Evolutionary conservation across 768 basidiomycete species (phyloP), one percentile per base, ranked within the genome.

Genomic region (Tricholoma furcatifolium): DNA sequence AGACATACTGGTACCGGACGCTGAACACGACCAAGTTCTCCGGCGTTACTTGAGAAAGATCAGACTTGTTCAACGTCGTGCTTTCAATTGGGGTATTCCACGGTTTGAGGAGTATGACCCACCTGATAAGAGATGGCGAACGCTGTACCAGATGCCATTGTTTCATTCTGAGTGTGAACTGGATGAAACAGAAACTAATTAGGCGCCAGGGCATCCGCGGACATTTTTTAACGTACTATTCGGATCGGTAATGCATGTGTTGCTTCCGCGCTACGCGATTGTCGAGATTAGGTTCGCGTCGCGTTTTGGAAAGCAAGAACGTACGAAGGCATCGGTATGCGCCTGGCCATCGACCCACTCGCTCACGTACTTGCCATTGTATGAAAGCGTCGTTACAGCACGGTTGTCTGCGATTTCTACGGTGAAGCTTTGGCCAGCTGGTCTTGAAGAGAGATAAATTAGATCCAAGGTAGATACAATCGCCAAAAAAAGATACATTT

Each of bases 61-160:
- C 74, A 8, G 79, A 79, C 77, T 79, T 36, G 43, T 57, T n/a
- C n/a, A n/a, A n/a, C n/a, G 6, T 24, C 41, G 24, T 24, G 45
- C 21, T 21, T 51, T 43, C 24, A 18, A 38, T n/a, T 21, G 17
- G 14, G 21, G 27, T 20, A 32, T 40, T 50, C 47, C 46, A 42
- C 27, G 17, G 3, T 3, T 20, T 32, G 15, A 17, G 43, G n/a
- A 35, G 14, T 7, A 43, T 10, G 18, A 53, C 65, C 20, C 42
- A 79, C 79, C 45, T 72, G 60, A 58, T 82, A 82, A 15, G 80
- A 73, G 51, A 82, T 82, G 14, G 79, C 80, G 53, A 82, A 80
- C 6, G 76, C 80, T 32, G 79, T 79, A 2, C 81, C 81, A 42
- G 81, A 78, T 40, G 79, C 78, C 66, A 68, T 75, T 6, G 74